Evolutionary conservation across 345 rosid species (phyloP).

Genomic region (Murraya koenigii): DNA sequence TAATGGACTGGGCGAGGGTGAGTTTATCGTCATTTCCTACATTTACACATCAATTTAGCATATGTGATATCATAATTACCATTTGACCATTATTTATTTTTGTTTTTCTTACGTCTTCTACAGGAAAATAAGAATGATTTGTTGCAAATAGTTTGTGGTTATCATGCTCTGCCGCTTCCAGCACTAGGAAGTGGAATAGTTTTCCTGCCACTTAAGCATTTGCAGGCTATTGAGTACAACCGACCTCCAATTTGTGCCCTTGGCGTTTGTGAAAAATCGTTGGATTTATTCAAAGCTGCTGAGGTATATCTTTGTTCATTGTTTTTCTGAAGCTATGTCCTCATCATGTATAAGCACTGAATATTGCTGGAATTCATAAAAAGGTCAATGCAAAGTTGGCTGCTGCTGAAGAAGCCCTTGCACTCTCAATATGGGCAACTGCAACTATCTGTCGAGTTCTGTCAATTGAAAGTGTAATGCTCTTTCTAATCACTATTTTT

Average conservation of each 20-base stretch:
- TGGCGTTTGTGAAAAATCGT: slow-evolving; percentile 43
- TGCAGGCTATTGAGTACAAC: slow-evolving; percentile 71
- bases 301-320: slow-evolving; percentile 47
- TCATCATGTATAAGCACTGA: slow-evolving; percentile 17
- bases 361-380: slow-evolving; percentile 22
- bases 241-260: slow-evolving; percentile 65
- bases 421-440: slow-evolving; percentile 93
- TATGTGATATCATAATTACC: slow-evolving; percentile 11
- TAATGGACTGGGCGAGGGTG: slow-evolving; percentile 96
- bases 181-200: slow-evolving; percentile 59
- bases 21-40: slow-evolving; percentile 28
- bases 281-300: slow-evolving; percentile 49
- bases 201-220: slow-evolving; percentile 88
- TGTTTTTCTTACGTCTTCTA: slow-evolving; percentile 19
- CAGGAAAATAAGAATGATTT: slow-evolving; percentile 83
- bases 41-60: slow-evolving; percentile 3
- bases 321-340: slow-evolving; percentile 14
- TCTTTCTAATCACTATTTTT: slow-evolving; percentile 24
- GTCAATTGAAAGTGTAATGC: slow-evolving; percentile 82
- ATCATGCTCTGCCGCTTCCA: slow-evolving; percentile 73
- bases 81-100: neutral
- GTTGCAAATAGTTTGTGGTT: slow-evolving; percentile 79
- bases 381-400: slow-evolving; percentile 70
- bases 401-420: slow-evolving; percentile 89
- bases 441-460: slow-evolving; percentile 93